A percentile compares a stretch with the other conserved stretches of the same genome.
Conservation (phyloP, 495 filamentous ascomycete genomes). For the Barbatosphaeria neglecta region DNA sequence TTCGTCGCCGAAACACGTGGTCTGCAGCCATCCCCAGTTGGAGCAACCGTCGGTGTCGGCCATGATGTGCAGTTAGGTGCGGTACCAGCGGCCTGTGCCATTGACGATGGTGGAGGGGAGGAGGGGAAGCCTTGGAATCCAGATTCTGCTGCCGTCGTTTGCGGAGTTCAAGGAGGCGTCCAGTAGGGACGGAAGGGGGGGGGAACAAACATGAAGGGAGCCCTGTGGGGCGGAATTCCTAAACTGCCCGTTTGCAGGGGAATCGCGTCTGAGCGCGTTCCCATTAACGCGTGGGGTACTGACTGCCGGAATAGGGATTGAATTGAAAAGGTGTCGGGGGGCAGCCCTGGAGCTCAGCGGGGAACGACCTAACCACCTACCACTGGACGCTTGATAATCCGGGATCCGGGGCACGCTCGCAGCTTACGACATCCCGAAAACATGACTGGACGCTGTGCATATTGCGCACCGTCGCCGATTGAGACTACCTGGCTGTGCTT, state of each 20-base stretch:
- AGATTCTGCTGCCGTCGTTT: not conserved
- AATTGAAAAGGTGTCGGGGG: not conserved
- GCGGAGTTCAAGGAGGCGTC: not conserved
- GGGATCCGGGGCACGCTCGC: too few relatives aligned
- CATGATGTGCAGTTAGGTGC: not conserved
- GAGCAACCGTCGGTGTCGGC: not conserved
- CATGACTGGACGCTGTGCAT: too few relatives aligned
- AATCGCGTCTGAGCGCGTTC: not conserved
- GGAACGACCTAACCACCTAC: too few relatives aligned
- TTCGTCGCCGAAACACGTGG: slow-evolving; percentile 28
- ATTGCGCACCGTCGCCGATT: too few relatives aligned
- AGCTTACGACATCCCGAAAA: too few relatives aligned
- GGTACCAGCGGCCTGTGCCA: not conserved
- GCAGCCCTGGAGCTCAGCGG: too few relatives aligned
- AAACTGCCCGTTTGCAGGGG: not conserved
- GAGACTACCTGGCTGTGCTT: too few relatives aligned
- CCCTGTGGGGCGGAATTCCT: not conserved
- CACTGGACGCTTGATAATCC: too few relatives aligned
- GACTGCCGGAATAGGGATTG: too few relatives aligned
- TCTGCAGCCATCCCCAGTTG: slow-evolving; percentile 4
- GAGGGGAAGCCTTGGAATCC: not conserved
- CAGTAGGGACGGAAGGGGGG: not conserved
- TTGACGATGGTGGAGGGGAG: not conserved
- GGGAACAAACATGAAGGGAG: not conserved
- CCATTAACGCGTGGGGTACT: not conserved